phyloP scores from a whole-genome alignment of 352 stramenopile genomes.

The Globisporangium carolinianum region DNA sequence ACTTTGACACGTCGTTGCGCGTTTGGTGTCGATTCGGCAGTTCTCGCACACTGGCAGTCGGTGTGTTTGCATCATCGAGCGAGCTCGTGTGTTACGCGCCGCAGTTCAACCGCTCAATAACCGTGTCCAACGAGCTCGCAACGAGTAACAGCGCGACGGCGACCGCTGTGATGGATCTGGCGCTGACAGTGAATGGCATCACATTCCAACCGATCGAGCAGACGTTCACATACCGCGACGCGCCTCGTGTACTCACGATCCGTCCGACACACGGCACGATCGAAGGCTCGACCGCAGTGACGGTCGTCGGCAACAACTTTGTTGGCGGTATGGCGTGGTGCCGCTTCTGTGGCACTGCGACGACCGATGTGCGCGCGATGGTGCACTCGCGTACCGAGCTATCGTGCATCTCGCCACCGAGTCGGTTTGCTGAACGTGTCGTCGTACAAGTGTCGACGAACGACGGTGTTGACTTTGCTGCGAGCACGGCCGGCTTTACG shows the following conservation, averaged over 20 bases:
- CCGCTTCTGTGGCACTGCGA: conserved; percentile 26
- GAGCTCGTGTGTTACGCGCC: conserved; percentile 37
- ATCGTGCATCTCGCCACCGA: conserved; percentile 33
- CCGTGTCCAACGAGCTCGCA: neutral
- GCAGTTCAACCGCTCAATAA: conserved; percentile 1
- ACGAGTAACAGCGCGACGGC: neutral
- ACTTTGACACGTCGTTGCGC: conserved; percentile 23
- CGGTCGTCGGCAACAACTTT: conserved; percentile 35
- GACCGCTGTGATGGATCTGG: conserved; percentile 18
- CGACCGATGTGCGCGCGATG: conserved; percentile 22
- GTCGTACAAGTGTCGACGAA: conserved; percentile 80
- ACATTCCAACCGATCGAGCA: conserved; percentile 50
- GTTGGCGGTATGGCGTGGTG: conserved; percentile 29
- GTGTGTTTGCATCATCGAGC: conserved; percentile 16
- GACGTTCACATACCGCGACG: conserved; percentile 41
- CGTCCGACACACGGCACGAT: conserved; percentile 40
- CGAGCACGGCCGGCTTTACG: conserved; percentile 48
- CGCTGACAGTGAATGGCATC: conserved; percentile 64
- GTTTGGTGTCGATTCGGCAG: conserved; percentile 72
- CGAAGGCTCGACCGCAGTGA: conserved; percentile 51
- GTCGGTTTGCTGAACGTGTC: conserved; percentile 24
- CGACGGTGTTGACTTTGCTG: conserved; percentile 84
- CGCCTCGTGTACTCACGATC: conserved; percentile 33
- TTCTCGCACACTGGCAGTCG: conserved; percentile 16
- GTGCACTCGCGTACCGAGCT: conserved; percentile 31